phyloP scores from a whole-genome alignment of 306 rosid species.

The Castanea mollissima region DNA sequence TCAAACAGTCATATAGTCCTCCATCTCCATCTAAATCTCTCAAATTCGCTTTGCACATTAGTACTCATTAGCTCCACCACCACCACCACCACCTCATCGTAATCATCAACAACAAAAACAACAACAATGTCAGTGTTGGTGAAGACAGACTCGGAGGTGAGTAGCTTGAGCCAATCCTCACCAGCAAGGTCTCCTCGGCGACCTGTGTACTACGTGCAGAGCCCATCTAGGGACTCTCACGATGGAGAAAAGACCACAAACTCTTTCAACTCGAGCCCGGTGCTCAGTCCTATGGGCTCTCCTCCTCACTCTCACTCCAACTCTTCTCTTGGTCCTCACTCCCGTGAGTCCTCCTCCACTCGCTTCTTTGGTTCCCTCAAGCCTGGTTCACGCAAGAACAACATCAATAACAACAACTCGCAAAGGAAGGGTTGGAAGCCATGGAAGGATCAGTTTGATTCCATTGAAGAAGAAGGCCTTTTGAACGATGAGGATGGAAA shows the following conservation, averaged over 20 bases:
- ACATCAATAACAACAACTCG: conserved; percentile 18
- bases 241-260: conserved; percentile 90
- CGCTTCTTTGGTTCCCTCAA: conserved; percentile 67
- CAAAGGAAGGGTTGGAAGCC: conserved; percentile 52
- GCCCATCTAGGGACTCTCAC: conserved; percentile 83
- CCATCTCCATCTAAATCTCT: background rate
- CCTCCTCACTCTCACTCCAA: conserved; percentile 94
- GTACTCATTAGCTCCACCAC: background rate
- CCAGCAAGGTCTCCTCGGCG: conserved; percentile 69
- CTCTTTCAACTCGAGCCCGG: conserved; percentile 78
- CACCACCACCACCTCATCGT: background rate
- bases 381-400: conserved; percentile 32
- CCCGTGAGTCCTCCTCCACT: conserved; percentile 89
- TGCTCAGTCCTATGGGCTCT: conserved; percentile 82
- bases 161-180: conserved; percentile 77
- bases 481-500: conserved; percentile 36
- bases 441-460: conserved; percentile 61
- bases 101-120: background rate
- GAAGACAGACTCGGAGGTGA: conserved; percentile 89
- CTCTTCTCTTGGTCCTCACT: conserved; percentile 80
- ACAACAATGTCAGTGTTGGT: conserved; percentile 42
- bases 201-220: conserved; percentile 72
- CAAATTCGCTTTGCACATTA: background rate
- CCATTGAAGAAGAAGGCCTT: conserved; percentile 86
- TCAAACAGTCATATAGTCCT: background rate